Base-by-base conservation (phyloP, 768 basidiomycete species). In the Lactifluus hygrophoroides region DNA sequence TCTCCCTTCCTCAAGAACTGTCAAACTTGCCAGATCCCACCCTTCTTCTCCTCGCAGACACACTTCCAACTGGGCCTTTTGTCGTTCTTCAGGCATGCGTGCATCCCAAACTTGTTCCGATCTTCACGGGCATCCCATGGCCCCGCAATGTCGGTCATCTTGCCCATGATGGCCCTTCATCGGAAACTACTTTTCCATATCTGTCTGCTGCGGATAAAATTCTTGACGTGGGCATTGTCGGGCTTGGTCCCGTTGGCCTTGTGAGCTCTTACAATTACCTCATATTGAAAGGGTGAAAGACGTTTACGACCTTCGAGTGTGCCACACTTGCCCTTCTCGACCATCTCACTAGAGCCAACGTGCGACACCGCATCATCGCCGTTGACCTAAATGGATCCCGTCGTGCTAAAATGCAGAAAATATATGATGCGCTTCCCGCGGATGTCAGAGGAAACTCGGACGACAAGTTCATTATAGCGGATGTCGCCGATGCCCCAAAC, bases 41-140 rank as follows among this genome's bases (percentile, higher is more conserved):
- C 1, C 73, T 90, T 45, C 75, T 90, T 21, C 73, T 90, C 55
- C 74, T 90, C 8, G 84, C 85, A 10, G 89, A 90, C 65, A 88
- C 90, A 65, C 76, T 90, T 14, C 89, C 89, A 3, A 90, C 89
- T 0, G 88, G 87, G 4, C 80, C 86, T 16, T 90, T 88, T 65
- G 88, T 88, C 9, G 84, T 84, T 3, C 66, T 83, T 57, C 88
- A 90, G 68, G 82, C 82, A 3, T 65, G 89, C 57, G 81, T 82
- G 57, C 87, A 90, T 65, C 83, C 86, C 4, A 90, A 90, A 70
- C 73, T 83, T 5, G 71, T 76, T 19, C 81, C 86, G 9, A 74
- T 85, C 25, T 64, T 87, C 49, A 80, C 77, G 0, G 82, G 81
- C 2, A 74, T 67, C 38, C 71, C 86, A 5, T 90, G 84, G 75